Evolutionary conservation across 805 yeast genomes (phyloP), one percentile per base, ranked within the genome.

Genomic region (Pichia phayaonensis): DNA sequence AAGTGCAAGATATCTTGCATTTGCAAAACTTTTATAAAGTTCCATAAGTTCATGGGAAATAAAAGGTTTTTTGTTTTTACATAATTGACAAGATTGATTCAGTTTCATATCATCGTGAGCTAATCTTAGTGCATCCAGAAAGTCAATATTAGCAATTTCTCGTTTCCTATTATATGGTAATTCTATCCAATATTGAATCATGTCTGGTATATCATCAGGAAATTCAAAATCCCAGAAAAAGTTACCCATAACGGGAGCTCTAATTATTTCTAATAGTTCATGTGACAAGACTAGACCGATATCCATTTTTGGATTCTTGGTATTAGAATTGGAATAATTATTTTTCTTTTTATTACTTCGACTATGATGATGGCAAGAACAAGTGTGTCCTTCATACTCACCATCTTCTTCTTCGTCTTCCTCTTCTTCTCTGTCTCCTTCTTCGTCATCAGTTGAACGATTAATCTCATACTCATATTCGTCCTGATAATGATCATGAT

Each of bases 31-130:
- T 54, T 84, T 84, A 61, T 86, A 88, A 8, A 87, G 76, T 49
- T 77, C 77, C 58, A 83, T 89, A 59, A 90, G 73, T 62, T 87
- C 95, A 57, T 79, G 81, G 61, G 86, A 94, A 55, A 88, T 77
- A 16, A 87, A 80, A 46, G 72, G 66, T 59, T 83, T 80, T 57
- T 85, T 83, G 44, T 86, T 76, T 2, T 90, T 92, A 68, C 97
- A 90, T 20, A 80, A 80, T 4, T 81, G 70, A 63, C 97, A 90
- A 51, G 79, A 75, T 63, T 96, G 90, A 26, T 66, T 64, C 24
- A 72, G 68, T 54, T 74, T 72, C 60, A 80, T 83, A 60, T 80
- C 81, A 52, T 75, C 80, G 53, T 76, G 78, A 64, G 88, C 78
- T 42, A 80, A 74, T 45, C 76, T 77, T 66, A 86, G 72, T 1